Percentiles rank a stretch among this genome's conserved stretches.
Evolutionary conservation across 495 filamentous ascomycete genomes (phyloP).

Genomic region (Penicillium simplicissimum): DNA sequence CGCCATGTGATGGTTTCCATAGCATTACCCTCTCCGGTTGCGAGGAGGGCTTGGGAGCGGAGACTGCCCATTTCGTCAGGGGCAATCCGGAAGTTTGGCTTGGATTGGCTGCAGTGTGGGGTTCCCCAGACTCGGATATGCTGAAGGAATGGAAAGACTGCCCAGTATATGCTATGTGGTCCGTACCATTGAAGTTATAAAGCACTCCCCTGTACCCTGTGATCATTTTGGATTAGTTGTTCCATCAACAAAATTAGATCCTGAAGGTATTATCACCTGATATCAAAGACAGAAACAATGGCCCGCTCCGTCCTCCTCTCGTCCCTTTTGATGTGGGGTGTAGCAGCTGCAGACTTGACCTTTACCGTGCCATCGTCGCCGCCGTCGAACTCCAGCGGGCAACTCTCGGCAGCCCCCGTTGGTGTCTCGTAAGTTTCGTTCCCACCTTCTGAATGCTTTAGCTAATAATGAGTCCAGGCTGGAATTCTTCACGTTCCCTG

Average conservation of each 20-base stretch:
- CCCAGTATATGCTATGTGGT: too few relatives aligned
- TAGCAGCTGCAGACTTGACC: not conserved
- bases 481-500: slow-evolving; percentile 62
- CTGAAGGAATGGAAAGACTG: not conserved
- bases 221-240: not conserved
- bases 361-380: slow-evolving; percentile 19
- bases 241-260: not conserved
- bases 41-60: not conserved
- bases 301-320: not conserved
- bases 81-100: not conserved
- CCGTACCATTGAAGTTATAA: not conserved
- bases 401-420: slow-evolving; percentile 41
- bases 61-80: not conserved
- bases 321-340: not conserved
- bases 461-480: slow-evolving; percentile 31
- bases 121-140: not conserved
- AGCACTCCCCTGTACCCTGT: not conserved
- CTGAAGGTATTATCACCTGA: not conserved
- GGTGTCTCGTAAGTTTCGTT: slow-evolving; percentile 50
- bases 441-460: not conserved
- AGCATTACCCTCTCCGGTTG: not conserved
- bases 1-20: not conserved
- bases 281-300: not conserved
- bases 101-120: not conserved
- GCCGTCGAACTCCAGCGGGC: slow-evolving; percentile 18